These are phyloP conservation scores for Hericium coralloides DNA, from an alignment of 768 basidiomycete species.

Conservation along the genomic window DNA sequence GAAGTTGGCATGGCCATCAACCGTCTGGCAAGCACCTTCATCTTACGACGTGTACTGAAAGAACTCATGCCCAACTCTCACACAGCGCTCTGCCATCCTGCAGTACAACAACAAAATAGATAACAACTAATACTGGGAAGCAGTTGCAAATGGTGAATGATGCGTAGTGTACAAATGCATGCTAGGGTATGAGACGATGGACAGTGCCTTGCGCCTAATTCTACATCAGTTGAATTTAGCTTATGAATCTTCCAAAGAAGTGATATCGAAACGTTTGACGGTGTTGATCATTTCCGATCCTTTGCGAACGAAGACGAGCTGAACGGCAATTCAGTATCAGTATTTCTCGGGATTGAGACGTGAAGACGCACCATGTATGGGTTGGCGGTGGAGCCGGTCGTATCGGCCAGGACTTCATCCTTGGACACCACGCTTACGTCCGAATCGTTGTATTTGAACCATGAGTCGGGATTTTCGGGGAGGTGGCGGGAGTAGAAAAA, in stretches of 20 bases:
- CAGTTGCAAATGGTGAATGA: neutral
- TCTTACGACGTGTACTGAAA: neutral
- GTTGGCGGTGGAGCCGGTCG: slow-evolving; percentile 85
- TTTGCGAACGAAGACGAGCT: slow-evolving; percentile 83
- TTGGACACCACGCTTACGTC: slow-evolving; percentile 69
- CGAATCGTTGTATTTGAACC: slow-evolving; percentile 98
- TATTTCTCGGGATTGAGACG: neutral
- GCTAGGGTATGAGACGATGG: neutral
- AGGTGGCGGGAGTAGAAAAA: slow-evolving; percentile 92
- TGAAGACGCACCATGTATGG: slow-evolving; percentile 64
- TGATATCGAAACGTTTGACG: slow-evolving; percentile 52
- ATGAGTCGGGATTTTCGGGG: slow-evolving; percentile 69
- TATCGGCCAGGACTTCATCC: slow-evolving; percentile 81
- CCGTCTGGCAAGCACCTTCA: slow-evolving; percentile 5
- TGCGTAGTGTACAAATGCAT: neutral
- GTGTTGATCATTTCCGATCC: slow-evolving; percentile 74
- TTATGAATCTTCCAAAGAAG: slow-evolving; percentile 15
- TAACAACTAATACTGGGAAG: neutral
- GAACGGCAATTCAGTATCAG: slow-evolving; percentile 1
- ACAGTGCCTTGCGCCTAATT: neutral
- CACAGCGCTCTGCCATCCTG: neutral
- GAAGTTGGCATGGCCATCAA: slow-evolving; percentile 15
- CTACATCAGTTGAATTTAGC: neutral
- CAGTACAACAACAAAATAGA: neutral
- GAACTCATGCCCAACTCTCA: neutral